Base-by-base conservation (phyloP, 306 rosid genomes). In the Pueraria montana region DNA sequence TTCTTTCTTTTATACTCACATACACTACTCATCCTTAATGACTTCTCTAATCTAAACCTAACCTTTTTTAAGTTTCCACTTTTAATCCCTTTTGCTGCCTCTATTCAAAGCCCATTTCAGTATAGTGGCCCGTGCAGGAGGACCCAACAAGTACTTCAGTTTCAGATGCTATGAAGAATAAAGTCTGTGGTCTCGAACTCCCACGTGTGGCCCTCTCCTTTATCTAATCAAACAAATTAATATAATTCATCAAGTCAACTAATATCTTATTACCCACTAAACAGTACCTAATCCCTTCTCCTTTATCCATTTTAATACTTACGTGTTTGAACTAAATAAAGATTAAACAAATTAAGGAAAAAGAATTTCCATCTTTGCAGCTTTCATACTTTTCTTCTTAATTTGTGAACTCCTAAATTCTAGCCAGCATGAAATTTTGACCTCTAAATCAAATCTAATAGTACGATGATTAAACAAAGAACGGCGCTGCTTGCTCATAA, bases 151-250 rank as follows among this genome's bases (percentile, higher is more conserved):
- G 32, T 65, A 50, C 52, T 12, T 52, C 74, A 58, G 13, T 40
- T 36, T n/a, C 48, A 36, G 46, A 1, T 14, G 20, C 63, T 11
- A 65, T 65, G 70, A 69, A 53, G 26, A 55, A 26, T 46, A 45
- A 34, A 75, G 38, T 75, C 53, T 73, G 50, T 63, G n/a, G 45
- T 61, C 42, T 59, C 12, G 0, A 58, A 80, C 27, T 49, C 69
- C 69, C 82, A 67, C 78, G 82, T 82, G 86, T 76, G 77, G 6
- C 58, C 26, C 73, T 83, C 43, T 65, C 12, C 53, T 24, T 50
- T 49, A 23, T 66, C 66, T 23, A 79, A 68, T 32, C 43, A 13
- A 78, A 48, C 48, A 20, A 48, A 65, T 63, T n/a, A n/a, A 63
- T 36, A 5, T 43, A 43, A 10, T 43, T 52, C 45, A 24, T 38